Evolutionary conservation across 2,329 filamentous ascomycete species (phyloP).

Genomic region (Epichloe elymi): DNA sequence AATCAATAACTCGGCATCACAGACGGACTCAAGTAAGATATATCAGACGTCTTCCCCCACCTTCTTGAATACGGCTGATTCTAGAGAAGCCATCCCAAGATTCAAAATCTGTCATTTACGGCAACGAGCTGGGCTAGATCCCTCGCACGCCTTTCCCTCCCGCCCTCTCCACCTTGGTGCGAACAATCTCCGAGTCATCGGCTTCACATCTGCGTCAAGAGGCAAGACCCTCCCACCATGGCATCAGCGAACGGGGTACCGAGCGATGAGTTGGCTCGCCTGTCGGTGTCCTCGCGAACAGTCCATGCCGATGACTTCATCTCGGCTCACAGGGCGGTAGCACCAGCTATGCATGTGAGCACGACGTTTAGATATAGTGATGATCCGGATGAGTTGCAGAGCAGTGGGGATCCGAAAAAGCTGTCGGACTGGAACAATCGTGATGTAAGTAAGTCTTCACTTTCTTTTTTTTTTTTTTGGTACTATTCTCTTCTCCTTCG

Average conservation of each 20-base stretch:
- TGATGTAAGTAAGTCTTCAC: slow-evolving; percentile 33
- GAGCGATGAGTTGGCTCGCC: slow-evolving; percentile 9
- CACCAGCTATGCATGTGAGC: slow-evolving; percentile 78
- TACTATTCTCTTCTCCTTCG: too few species aligned
- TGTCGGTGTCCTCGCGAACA: slow-evolving; percentile 53
- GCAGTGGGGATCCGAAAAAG: slow-evolving; percentile 16
- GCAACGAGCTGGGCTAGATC: too few species aligned
- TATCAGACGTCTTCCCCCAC: too few species aligned
- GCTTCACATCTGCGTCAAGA: neutral
- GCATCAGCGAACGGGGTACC: neutral
- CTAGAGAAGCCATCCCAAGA: neutral
- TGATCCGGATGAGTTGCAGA: slow-evolving; percentile 52
- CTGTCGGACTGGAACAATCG: slow-evolving; percentile 39
- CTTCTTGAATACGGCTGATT: too few species aligned
- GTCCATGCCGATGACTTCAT: slow-evolving; percentile 73
- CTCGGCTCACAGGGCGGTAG: slow-evolving; percentile 64
- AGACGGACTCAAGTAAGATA: too few species aligned
- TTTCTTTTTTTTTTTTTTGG: neutral
- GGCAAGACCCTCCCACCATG: neutral
- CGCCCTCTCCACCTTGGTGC: neutral
- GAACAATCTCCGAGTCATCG: neutral
- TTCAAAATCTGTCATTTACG: too few species aligned
- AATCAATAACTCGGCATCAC: neutral
- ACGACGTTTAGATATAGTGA: slow-evolving; percentile 77
- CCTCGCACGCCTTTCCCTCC: too few species aligned